These are phyloP conservation scores for Wickerhamiella bombiphila DNA, from an alignment of 805 yeast species.

Conservation along the genomic window DNA sequence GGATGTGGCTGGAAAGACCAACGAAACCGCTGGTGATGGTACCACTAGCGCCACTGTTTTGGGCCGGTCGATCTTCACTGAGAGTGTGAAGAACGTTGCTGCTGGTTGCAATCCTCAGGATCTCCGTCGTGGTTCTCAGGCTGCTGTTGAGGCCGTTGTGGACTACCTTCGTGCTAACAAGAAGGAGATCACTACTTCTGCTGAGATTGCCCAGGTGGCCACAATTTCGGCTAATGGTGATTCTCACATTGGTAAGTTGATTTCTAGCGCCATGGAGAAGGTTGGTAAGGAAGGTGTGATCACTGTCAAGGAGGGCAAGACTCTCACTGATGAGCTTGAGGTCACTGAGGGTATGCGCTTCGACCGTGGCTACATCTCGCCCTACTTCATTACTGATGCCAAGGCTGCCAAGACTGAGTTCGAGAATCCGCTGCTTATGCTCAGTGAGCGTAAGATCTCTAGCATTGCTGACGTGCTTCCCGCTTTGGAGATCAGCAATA, in stretches of 20 bases:
- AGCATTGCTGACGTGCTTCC: conserved; percentile 86
- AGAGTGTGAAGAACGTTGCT: conserved; percentile 90
- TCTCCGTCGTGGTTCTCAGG: conserved; percentile 90
- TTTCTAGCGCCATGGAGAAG: conserved; percentile 95
- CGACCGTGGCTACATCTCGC: conserved; percentile 93
- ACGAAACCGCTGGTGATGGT: conserved; percentile 97
- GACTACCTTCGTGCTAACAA: conserved; percentile 69
- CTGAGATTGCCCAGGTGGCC: conserved; percentile 95
- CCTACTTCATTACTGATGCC: conserved; percentile 89
- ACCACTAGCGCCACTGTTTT: conserved; percentile 94
- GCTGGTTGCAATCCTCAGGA: conserved; percentile 99
- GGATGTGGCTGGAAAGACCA: conserved; percentile 94
- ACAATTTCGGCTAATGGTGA: conserved; percentile 97
- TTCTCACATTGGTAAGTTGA: conserved; percentile 71
- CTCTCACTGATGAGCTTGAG: conserved; percentile 89
- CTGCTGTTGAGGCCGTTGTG: conserved; percentile 90
- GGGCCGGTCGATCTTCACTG: conserved; percentile 90
- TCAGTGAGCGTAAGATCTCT: conserved; percentile 86
- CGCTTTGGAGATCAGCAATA: conserved; percentile 82
- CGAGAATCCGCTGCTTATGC: conserved; percentile 77
- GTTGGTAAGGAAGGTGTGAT: conserved; percentile 99
- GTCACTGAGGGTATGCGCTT: conserved; percentile 98
- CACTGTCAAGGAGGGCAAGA: conserved; percentile 94
- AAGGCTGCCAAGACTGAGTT: conserved; percentile 87
- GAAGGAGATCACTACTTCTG: conserved; percentile 85